Conservation (phyloP, 768 basidiomycete genomes). For the Coprinellus aureogranulatus region DNA sequence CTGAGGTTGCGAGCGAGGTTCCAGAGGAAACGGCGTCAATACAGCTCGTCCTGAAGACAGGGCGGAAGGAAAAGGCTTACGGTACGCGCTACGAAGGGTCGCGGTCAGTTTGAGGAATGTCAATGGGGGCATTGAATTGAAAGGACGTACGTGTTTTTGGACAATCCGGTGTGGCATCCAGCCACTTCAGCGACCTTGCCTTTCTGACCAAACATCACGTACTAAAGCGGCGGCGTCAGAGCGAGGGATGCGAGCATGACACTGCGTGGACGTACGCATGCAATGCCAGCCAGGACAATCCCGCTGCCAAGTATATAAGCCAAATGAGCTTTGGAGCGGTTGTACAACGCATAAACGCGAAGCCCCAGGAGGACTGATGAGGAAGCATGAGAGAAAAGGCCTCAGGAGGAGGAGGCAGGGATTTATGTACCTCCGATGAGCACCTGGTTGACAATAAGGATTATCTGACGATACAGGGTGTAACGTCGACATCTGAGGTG, state of each 20-base stretch:
- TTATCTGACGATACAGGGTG: conserved; percentile 37
- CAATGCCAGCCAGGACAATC: conserved; percentile 25
- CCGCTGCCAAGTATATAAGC: conserved; percentile 32
- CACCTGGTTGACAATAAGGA: conserved; percentile 44
- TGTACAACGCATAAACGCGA: conserved; percentile 52
- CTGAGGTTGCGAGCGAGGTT: too few species aligned
- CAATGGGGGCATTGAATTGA: neutral
- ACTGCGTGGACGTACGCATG: conserved; percentile 38
- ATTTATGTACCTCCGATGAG: conserved; percentile 45
- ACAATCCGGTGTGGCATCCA: conserved; percentile 37
- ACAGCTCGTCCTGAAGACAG: neutral
- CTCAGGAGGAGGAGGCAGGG: too few species aligned
- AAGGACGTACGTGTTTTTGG: conserved; percentile 26
- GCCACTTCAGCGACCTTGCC: conserved; percentile 17
- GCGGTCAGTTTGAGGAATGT: neutral
- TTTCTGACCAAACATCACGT: conserved; percentile 42
- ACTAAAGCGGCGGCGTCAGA: too few species aligned
- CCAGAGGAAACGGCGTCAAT: neutral
- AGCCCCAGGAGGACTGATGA: conserved; percentile 41
- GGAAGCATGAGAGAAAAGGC: too few species aligned
- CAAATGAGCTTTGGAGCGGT: conserved; percentile 35
- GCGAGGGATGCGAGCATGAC: too few species aligned
- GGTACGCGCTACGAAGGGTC: conserved; percentile 14
- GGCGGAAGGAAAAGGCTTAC: conserved; percentile 9
- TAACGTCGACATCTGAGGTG: conserved; percentile 37